Evolutionary conservation across 148 eudicot species (phyloP).

Genomic region (Rhododendron vialii): DNA sequence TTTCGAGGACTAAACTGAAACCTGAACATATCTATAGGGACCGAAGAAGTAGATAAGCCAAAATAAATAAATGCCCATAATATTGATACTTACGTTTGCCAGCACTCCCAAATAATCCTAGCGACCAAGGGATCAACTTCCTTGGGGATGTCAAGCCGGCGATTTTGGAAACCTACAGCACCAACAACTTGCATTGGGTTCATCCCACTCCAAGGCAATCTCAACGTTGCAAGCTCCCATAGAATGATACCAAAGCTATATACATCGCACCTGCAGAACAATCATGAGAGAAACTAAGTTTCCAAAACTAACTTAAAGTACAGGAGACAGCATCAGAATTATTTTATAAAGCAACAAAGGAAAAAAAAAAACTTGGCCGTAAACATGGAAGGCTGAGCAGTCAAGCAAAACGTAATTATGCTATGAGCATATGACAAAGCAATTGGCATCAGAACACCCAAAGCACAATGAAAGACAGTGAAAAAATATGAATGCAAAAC

Average conservation of each 20-base stretch:
- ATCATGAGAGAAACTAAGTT: neutral
- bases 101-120: conserved; percentile 88
- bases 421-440: neutral
- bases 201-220: conserved; percentile 97
- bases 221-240: conserved; percentile 94
- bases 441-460: neutral
- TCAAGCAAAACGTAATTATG: neutral
- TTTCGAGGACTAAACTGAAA: neutral
- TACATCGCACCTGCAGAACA: conserved; percentile 79
- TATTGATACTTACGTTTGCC: conserved; percentile 72
- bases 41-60: neutral
- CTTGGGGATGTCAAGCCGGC: conserved; percentile 87
- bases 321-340: conserved; percentile 4
- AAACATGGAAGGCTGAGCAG: neutral
- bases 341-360: neutral
- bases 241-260: conserved; percentile 95
- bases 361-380: neutral
- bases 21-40: neutral
- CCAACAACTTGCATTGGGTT: conserved; percentile 99
- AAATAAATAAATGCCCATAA: neutral
- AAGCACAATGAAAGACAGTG: neutral
- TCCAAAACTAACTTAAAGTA: neutral
- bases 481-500: neutral
- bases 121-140: conserved; percentile 90
- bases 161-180: conserved; percentile 97